A percentile compares a stretch with the other conserved stretches of the same genome.
phyloP scores from a whole-genome alignment of 2,329 filamentous ascomycete genomes.

The Phialophora verrucosa region DNA sequence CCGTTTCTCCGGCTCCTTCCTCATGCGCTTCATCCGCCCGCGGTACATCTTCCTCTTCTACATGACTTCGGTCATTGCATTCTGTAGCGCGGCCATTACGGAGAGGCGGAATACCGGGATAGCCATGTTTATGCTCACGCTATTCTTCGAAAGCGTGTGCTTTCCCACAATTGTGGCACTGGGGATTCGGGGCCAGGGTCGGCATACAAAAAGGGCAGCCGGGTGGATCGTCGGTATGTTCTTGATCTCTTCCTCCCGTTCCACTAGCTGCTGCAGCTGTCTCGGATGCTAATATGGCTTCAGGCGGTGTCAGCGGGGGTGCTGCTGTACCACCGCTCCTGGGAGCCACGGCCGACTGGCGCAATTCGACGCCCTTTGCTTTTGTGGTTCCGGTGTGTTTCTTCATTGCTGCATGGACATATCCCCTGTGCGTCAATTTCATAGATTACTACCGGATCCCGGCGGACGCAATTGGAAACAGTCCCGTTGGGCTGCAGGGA shows the following conservation, averaged over 20 bases:
- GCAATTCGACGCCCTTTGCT: constrained; percentile 65
- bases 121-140: constrained; percentile 49
- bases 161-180: constrained; percentile 83
- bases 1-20: constrained; percentile 68
- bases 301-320: constrained; percentile 65
- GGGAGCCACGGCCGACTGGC: constrained; percentile 69
- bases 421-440: constrained; percentile 69
- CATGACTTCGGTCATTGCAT: constrained; percentile 65
- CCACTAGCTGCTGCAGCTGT: background rate
- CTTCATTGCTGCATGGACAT: constrained; percentile 62
- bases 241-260: background rate
- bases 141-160: constrained; percentile 80
- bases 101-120: constrained; percentile 56
- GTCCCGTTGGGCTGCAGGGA: constrained; percentile 52
- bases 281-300: background rate
- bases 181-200: constrained; percentile 75
- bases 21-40: constrained; percentile 69
- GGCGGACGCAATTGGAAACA: constrained; percentile 61
- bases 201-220: constrained; percentile 76
- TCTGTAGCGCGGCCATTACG: constrained; percentile 59
- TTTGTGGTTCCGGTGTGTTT: constrained; percentile 70
- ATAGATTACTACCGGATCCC: constrained; percentile 66
- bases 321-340: constrained; percentile 68
- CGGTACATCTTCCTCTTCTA: constrained; percentile 74
- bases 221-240: constrained; percentile 75